Evolutionary conservation across 2,329 filamentous ascomycete genomes (phyloP).

Genomic region (Domatiomyces globalis): DNA sequence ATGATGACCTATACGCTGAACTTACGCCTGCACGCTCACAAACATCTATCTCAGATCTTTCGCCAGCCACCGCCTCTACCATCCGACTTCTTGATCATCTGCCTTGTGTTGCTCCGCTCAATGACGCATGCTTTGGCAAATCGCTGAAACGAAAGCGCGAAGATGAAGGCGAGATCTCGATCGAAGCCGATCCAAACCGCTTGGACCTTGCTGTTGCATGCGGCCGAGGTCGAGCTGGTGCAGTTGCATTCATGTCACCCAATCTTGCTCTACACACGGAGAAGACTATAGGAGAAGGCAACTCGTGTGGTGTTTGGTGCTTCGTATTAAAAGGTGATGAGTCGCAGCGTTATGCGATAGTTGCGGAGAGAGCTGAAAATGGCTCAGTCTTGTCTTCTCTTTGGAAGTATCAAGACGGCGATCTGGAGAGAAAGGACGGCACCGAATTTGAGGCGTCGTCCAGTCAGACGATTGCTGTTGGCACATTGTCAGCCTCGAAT

Average conservation of each 20-base stretch:
- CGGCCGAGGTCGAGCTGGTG: slow-evolving; percentile 45
- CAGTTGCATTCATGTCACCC: slow-evolving; percentile 62
- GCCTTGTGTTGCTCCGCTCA: slow-evolving; percentile 13
- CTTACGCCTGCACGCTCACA: slow-evolving; percentile 7
- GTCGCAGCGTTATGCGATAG: slow-evolving; percentile 52
- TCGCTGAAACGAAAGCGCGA: slow-evolving; percentile 15
- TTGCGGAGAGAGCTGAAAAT: slow-evolving; percentile 52
- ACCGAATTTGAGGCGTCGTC: slow-evolving; percentile 88
- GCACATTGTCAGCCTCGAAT: slow-evolving; percentile 63
- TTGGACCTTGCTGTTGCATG: slow-evolving; percentile 41
- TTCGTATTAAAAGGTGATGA: slow-evolving; percentile 49
- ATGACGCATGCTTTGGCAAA: slow-evolving; percentile 10
- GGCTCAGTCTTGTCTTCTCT: slow-evolving; percentile 66
- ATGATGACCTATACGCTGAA: slow-evolving; percentile 37
- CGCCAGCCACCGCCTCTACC: slow-evolving; percentile 3
- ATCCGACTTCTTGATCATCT: slow-evolving; percentile 12
- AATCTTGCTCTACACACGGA: slow-evolving; percentile 61
- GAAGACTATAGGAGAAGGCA: slow-evolving; percentile 56
- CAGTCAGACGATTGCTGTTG: slow-evolving; percentile 73
- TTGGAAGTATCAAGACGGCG: slow-evolving; percentile 57
- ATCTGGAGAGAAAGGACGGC: slow-evolving; percentile 60
- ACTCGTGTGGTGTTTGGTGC: slow-evolving; percentile 68
- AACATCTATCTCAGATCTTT: not conserved
- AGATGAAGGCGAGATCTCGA: slow-evolving; percentile 40
- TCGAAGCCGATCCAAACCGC: slow-evolving; percentile 23